These are phyloP conservation scores for Samsoniella hepiali DNA, from an alignment of 2,329 filamentous ascomycete genomes.

Conservation along the genomic window DNA sequence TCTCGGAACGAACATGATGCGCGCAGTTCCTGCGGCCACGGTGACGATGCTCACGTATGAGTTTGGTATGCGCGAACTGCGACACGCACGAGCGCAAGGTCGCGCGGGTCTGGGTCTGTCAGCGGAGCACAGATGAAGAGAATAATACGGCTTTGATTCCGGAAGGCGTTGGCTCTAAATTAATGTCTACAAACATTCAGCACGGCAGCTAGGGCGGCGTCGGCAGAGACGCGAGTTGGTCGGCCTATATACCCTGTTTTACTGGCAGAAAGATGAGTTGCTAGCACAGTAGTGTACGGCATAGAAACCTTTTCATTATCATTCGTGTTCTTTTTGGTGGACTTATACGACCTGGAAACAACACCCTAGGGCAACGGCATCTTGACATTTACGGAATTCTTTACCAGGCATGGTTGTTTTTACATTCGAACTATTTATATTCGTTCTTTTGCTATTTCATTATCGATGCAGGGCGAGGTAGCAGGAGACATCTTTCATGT, in stretches of 20 bases:
- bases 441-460: background rate
- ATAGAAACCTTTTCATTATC: slow-evolving; percentile 1
- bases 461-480: background rate
- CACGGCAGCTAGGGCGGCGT: background rate
- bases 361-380: background rate
- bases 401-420: background rate
- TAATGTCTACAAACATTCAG: background rate
- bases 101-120: slow-evolving; percentile 29
- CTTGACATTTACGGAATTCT: slow-evolving; percentile 3
- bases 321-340: background rate
- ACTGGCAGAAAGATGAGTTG: background rate
- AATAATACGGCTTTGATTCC: background rate
- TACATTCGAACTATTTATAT: background rate
- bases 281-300: background rate
- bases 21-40: slow-evolving; percentile 90
- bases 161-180: background rate
- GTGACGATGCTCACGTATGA: slow-evolving; percentile 98
- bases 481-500: background rate
- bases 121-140: background rate
- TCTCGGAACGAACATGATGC: slow-evolving; percentile 96
- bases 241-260: background rate
- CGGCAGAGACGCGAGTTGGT: background rate
- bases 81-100: slow-evolving; percentile 41
- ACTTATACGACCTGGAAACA: background rate
- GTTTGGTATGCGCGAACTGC: slow-evolving; percentile 59